A percentile compares a stretch with the other conserved stretches of the same genome.
phyloP scores from a whole-genome alignment of 2,329 filamentous ascomycete genomes.

The Dothidotthia symphoricarpi region DNA sequence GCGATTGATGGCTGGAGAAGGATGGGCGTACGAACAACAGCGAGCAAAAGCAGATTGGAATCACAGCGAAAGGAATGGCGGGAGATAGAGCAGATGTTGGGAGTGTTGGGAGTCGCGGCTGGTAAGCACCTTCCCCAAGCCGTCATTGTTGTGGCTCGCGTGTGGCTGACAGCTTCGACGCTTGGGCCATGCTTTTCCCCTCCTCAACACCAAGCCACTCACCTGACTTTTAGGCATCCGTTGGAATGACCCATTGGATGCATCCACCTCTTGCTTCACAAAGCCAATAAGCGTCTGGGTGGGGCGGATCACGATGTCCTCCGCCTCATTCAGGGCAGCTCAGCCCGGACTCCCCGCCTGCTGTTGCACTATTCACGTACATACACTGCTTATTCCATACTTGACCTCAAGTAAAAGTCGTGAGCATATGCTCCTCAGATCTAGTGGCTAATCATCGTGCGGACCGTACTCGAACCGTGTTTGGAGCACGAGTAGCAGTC shows the following conservation, averaged over 20 bases:
- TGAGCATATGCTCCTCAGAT: not conserved
- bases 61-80: no score
- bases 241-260: slow-evolving; percentile 11
- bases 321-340: slow-evolving; percentile 4
- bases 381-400: not conserved
- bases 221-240: slow-evolving; percentile 18
- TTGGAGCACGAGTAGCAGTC: no score
- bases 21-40: no score
- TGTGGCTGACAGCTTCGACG: slow-evolving; percentile 15
- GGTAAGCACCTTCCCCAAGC: not conserved
- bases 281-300: slow-evolving; percentile 9
- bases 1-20: no score
- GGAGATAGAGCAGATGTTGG: no score
- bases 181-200: slow-evolving; percentile 5
- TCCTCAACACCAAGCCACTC: slow-evolving; percentile 17
- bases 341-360: no score
- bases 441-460: not conserved
- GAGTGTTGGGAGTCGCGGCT: not conserved
- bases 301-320: slow-evolving; percentile 3
- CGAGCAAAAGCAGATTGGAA: no score
- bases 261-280: slow-evolving; percentile 1
- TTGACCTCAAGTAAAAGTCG: not conserved
- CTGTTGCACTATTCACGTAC: slow-evolving; percentile 8
- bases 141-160: slow-evolving; percentile 7
- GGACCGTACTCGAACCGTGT: no score